Evolutionary conservation across 2,329 filamentous ascomycete species (phyloP).

Genomic region (Pseudogymnoascus sp.): DNA sequence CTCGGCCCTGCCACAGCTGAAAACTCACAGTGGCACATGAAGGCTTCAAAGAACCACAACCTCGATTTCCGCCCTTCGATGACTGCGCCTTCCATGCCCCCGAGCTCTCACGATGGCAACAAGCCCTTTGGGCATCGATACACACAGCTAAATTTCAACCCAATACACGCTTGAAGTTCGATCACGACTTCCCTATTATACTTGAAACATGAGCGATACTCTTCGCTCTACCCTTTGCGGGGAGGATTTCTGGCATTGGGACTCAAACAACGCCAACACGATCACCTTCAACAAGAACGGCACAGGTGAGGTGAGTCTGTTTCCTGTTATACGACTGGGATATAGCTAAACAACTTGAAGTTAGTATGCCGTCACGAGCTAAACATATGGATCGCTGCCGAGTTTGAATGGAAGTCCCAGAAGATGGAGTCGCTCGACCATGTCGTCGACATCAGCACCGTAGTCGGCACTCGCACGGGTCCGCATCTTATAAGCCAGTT

Average conservation of each 20-base stretch:
- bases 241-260: neutral
- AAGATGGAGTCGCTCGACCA: neutral
- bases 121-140: too few relatives aligned
- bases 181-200: neutral
- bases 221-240: neutral
- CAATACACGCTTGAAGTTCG: neutral
- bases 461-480: neutral
- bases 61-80: too few relatives aligned
- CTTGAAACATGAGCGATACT: neutral
- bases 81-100: too few relatives aligned
- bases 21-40: too few relatives aligned
- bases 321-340: neutral
- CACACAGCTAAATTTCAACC: neutral
- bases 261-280: conserved; percentile 1
- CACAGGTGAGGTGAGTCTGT: conserved; percentile 1
- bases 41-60: too few relatives aligned
- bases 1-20: too few relatives aligned
- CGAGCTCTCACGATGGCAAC: too few relatives aligned
- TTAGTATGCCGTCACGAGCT: conserved; percentile 2
- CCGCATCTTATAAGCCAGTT: neutral
- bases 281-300: neutral
- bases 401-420: neutral
- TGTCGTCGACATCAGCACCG: neutral
- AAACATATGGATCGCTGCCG: conserved; percentile 3
- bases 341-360: neutral